phyloP scores from a whole-genome alignment of 768 basidiomycete genomes.

The Macrolepiota albuminosa region DNA sequence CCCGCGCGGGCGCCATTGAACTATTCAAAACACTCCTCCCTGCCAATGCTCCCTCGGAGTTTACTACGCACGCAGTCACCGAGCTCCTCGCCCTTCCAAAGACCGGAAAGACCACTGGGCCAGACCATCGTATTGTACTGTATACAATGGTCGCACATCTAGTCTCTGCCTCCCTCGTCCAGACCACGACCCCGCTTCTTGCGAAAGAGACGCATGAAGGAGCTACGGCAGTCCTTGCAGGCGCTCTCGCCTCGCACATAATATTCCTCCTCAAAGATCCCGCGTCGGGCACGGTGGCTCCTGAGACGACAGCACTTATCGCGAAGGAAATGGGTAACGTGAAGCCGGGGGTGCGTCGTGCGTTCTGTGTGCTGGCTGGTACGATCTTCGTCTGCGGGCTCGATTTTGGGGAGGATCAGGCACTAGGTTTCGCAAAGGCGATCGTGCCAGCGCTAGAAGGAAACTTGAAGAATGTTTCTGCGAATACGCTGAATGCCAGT shows the following conservation, averaged over 20 bases:
- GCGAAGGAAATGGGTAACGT: constrained; percentile 66
- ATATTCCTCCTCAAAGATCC: constrained; percentile 38
- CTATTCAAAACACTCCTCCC: constrained; percentile 52
- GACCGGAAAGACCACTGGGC: constrained; percentile 79
- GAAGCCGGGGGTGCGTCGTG: constrained; percentile 58
- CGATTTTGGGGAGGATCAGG: constrained; percentile 35
- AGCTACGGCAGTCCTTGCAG: constrained; percentile 62
- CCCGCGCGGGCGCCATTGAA: constrained; percentile 49
- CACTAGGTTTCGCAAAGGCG: constrained; percentile 45
- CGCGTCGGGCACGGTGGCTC: constrained; percentile 27
- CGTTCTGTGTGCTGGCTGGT: constrained; percentile 63
- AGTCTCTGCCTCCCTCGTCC: constrained; percentile 41
- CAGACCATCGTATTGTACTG: constrained; percentile 79
- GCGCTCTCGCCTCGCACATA: constrained; percentile 57
- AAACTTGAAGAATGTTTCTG: constrained; percentile 59
- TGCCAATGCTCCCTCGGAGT: constrained; percentile 26
- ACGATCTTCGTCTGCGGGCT: constrained; percentile 44
- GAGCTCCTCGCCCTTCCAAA: constrained; percentile 76
- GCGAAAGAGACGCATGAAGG: too few species aligned
- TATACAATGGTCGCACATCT: constrained; percentile 72
- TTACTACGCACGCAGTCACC: constrained; percentile 41
- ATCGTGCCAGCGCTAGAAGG: constrained; percentile 63
- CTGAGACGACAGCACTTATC: constrained; percentile 44
- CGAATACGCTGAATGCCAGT: constrained; percentile 52
- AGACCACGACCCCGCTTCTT: constrained; percentile 35